phyloP scores from a whole-genome alignment of 495 filamentous ascomycete genomes.

The Chaetomium cochliodes region DNA sequence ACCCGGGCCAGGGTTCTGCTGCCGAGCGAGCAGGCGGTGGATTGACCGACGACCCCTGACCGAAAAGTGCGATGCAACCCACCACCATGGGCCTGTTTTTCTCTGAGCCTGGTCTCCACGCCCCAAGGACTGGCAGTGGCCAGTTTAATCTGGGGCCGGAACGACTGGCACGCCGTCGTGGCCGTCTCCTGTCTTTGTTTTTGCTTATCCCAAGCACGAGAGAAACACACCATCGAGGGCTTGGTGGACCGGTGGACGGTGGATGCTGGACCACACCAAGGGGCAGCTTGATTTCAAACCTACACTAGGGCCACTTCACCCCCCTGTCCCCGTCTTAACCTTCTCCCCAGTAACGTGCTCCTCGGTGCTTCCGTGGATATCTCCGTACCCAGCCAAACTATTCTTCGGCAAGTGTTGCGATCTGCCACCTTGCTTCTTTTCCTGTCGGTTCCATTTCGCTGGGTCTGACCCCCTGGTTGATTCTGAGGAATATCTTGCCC shows the following conservation, averaged over 20 bases:
- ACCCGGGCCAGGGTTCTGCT: neutral
- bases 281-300: neutral
- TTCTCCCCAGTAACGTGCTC: neutral
- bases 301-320: no score
- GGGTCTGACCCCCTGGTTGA: neutral
- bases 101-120: neutral
- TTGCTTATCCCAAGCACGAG: no score
- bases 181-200: no score
- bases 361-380: neutral
- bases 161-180: no score
- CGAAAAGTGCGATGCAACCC: neutral
- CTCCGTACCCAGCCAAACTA: neutral
- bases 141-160: neutral
- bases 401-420: neutral
- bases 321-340: no score
- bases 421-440: conserved; percentile 2
- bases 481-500: neutral
- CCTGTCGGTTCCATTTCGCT: neutral
- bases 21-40: neutral
- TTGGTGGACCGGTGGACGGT: neutral
- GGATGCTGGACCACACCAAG: no score
- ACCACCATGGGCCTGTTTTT: neutral
- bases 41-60: neutral
- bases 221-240: neutral
- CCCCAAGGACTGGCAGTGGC: neutral